Conservation (phyloP, 2,329 filamentous ascomycete species). For the Aspergillus hortae region DNA sequence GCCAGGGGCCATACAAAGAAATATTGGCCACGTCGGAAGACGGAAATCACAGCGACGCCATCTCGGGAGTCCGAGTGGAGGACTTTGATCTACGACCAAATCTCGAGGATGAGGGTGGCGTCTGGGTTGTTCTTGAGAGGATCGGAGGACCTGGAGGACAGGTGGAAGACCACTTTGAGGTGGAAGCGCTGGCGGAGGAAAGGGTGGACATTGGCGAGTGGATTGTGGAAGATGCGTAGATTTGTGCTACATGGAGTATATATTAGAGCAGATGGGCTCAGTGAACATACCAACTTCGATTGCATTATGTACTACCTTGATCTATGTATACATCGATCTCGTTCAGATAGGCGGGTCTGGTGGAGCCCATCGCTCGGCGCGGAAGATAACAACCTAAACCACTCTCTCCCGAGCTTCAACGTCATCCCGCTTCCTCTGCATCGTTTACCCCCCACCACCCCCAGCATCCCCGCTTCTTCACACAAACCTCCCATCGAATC, state of each 20-base stretch:
- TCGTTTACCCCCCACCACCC: conserved; percentile 3
- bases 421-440: conserved; percentile 19
- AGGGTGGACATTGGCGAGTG: conserved; percentile 42
- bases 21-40: conserved; percentile 65
- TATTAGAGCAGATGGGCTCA: not conserved
- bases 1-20: conserved; percentile 65
- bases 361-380: not conserved
- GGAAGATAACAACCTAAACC: not conserved
- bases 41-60: conserved; percentile 71
- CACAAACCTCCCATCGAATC: not conserved
- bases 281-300: not conserved
- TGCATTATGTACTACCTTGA: not conserved
- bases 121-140: conserved; percentile 81
- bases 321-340: not conserved
- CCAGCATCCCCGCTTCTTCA: conserved; percentile 4
- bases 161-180: conserved; percentile 40
- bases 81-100: conserved; percentile 72
- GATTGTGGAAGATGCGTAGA: conserved; percentile 32
- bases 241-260: not conserved
- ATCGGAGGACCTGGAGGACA: conserved; percentile 61
- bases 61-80: conserved; percentile 63
- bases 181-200: conserved; percentile 43
- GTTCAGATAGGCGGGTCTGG: not conserved
- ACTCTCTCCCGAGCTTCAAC: conserved; percentile 15
- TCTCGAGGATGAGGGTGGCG: conserved; percentile 52